Evolutionary conservation across 495 filamentous ascomycete genomes (phyloP).

Genomic region (Margaritispora aquatica): DNA sequence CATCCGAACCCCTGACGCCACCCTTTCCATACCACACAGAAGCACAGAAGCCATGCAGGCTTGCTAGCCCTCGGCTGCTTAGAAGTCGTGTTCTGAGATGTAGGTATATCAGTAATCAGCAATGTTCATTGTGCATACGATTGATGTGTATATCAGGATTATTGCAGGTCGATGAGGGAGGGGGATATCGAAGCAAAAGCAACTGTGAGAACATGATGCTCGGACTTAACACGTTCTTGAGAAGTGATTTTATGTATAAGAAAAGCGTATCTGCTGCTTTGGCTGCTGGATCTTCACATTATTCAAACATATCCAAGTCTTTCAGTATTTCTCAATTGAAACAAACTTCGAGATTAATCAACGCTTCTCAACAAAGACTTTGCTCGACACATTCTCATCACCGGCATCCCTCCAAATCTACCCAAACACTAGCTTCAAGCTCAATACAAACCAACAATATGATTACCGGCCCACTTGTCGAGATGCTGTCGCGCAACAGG

Average conservation of each 20-base stretch:
- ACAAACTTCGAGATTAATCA: neutral
- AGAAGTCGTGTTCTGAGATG: neutral
- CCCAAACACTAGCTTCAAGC: neutral
- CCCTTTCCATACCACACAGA: neutral
- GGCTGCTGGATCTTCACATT: neutral
- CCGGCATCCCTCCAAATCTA: neutral
- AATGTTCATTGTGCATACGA: neutral
- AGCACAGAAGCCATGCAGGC: neutral
- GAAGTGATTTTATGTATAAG: neutral
- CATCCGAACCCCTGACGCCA: neutral
- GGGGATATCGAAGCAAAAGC: neutral
- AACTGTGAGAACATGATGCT: neutral
- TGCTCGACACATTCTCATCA: neutral
- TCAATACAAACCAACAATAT: conserved; percentile 4
- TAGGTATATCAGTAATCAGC: neutral
- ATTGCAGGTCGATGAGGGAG: neutral
- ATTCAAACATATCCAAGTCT: neutral
- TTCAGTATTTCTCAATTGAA: neutral
- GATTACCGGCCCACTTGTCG: conserved; percentile 7
- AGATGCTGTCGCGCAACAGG: conserved; percentile 19
- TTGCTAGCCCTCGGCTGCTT: neutral
- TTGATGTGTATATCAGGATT: neutral
- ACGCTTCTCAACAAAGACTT: neutral
- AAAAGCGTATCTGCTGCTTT: neutral
- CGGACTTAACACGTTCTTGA: neutral